Conservation (phyloP, 805 yeast species). For the Hemisphaericaspora nanyangensis region DNA sequence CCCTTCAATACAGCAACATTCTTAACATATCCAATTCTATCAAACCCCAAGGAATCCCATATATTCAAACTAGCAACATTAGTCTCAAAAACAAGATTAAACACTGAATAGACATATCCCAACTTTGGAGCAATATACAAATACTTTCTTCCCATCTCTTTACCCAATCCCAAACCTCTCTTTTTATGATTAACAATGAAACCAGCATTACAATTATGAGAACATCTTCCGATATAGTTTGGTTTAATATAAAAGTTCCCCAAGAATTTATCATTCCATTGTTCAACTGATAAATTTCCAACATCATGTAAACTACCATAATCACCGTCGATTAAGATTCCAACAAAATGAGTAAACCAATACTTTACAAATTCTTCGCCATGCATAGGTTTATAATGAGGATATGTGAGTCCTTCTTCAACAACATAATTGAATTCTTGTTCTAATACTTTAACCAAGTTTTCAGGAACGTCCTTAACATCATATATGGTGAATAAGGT, state of each 20-base stretch:
- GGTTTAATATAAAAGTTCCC: slow-evolving; percentile 86
- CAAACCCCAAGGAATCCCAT: slow-evolving; percentile 85
- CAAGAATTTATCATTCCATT: slow-evolving; percentile 47
- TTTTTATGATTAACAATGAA: slow-evolving; percentile 59
- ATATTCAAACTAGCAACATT: slow-evolving; percentile 70
- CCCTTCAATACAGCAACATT: slow-evolving; percentile 76
- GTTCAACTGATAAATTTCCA: slow-evolving; percentile 27
- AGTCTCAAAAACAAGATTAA: slow-evolving; percentile 81
- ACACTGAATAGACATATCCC: slow-evolving; percentile 80
- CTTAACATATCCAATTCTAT: slow-evolving; percentile 68
- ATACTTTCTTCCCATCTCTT: slow-evolving; percentile 63
- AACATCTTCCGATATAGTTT: slow-evolving; percentile 78
- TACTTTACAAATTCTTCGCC: slow-evolving; percentile 53
- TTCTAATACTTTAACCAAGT: slow-evolving; percentile 44
- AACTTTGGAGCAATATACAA: slow-evolving; percentile 69
- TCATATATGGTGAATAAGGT: slow-evolving; percentile 61
- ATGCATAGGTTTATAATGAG: slow-evolving; percentile 43
- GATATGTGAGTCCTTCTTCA: slow-evolving; percentile 74
- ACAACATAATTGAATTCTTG: slow-evolving; percentile 61
- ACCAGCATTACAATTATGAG: slow-evolving; percentile 87
- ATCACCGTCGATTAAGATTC: slow-evolving; percentile 49
- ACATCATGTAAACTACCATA: slow-evolving; percentile 24
- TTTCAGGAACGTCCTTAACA: slow-evolving; percentile 45
- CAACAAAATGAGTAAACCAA: slow-evolving; percentile 68
- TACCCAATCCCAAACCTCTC: slow-evolving; percentile 71